These are phyloP conservation scores for Striga asiatica DNA, from an alignment of 257 asterid species.

Conservation along the genomic window DNA sequence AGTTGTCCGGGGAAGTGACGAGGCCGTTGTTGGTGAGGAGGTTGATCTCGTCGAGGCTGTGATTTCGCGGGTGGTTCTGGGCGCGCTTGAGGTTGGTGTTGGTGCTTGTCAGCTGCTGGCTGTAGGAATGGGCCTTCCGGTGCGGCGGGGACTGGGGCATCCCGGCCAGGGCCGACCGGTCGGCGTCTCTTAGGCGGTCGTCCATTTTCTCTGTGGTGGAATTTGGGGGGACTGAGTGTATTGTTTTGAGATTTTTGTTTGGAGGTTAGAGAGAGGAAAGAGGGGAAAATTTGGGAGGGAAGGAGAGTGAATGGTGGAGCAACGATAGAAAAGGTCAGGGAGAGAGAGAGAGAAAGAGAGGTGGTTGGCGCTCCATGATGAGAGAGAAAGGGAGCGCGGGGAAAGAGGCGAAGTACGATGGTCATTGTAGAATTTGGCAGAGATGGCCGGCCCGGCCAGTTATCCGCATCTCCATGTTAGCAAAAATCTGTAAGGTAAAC, in stretches of 20 bases:
- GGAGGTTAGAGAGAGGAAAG: constrained; percentile 6
- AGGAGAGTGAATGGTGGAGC: constrained; percentile 11
- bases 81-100: constrained; percentile 26
- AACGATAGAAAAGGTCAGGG: not conserved
- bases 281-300: not conserved
- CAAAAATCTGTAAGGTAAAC: too few species aligned
- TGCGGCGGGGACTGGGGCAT: constrained; percentile 32
- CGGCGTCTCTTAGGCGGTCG: constrained; percentile 23
- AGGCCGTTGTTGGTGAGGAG: not conserved
- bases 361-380: constrained; percentile 13
- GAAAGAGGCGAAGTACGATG: constrained; percentile 23
- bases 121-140: constrained; percentile 36
- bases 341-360: constrained; percentile 5
- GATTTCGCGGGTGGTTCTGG: constrained; percentile 36
- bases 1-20: constrained; percentile 24
- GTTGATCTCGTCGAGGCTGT: constrained; percentile 48
- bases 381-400: constrained; percentile 9
- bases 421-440: too few species aligned
- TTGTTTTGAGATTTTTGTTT: not conserved
- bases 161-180: constrained; percentile 23
- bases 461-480: too few species aligned
- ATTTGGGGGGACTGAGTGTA: not conserved
- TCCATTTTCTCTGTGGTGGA: constrained; percentile 18
- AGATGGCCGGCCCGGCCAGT: too few species aligned
- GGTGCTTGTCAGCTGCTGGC: constrained; percentile 39